Evolutionary conservation across 257 asterid genomes (phyloP).

Genomic region (Striga asiatica): DNA sequence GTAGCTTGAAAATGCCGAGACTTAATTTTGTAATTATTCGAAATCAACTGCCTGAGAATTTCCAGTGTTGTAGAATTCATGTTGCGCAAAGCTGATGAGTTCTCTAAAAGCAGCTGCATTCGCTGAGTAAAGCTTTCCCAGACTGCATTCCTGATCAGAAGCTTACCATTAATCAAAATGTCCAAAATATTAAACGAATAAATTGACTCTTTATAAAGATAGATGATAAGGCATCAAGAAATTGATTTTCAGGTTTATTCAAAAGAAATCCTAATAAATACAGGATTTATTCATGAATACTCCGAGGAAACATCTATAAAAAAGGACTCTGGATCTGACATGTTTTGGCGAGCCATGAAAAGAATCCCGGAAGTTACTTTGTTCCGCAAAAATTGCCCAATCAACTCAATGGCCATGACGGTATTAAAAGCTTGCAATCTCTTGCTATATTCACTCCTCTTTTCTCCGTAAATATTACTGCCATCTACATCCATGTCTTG

Average conservation of each 20-base stretch:
- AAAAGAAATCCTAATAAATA: too few relatives aligned
- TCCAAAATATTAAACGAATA: background rate
- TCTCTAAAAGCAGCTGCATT: conserved; percentile 49
- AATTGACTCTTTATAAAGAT: too few relatives aligned
- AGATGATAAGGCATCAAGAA: too few relatives aligned
- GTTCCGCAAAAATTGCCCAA: conserved; percentile 55
- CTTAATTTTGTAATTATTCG: conserved; percentile 25
- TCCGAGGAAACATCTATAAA: too few relatives aligned
- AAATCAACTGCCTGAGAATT: conserved; percentile 36
- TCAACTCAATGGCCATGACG: conserved; percentile 56
- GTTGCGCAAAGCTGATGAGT: conserved; percentile 56
- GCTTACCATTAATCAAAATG: background rate
- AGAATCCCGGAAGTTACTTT: conserved; percentile 83
- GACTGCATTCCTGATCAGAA: conserved; percentile 41
- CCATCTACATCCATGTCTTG: conserved; percentile 68
- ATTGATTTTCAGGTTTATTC: too few relatives aligned
- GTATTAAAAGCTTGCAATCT: conserved; percentile 47
- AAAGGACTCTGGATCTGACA: conserved; percentile 55
- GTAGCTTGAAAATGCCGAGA: conserved; percentile 25
- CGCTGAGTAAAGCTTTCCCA: conserved; percentile 63
- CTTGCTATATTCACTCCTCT: conserved; percentile 38
- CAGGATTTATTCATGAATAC: too few relatives aligned
- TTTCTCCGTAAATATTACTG: conserved; percentile 28
- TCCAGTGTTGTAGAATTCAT: conserved; percentile 33
- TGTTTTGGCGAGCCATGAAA: conserved; percentile 87